Evolutionary conservation across 352 stramenopile species (phyloP), one percentile per base, ranked within the genome.

Genomic region (Phytophthora tubulina): DNA sequence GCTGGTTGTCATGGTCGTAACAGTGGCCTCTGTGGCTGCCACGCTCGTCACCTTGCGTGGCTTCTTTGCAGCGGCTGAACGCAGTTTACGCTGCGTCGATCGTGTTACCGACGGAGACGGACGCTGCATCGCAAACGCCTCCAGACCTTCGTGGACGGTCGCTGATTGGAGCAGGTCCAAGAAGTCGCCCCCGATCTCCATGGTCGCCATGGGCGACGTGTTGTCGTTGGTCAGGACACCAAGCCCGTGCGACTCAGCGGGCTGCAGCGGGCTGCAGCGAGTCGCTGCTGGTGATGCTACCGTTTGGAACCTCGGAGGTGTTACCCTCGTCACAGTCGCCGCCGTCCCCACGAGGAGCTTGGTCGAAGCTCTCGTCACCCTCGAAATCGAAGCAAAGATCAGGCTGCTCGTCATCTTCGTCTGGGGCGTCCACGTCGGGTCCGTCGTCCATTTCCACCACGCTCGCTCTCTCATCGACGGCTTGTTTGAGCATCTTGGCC

Each of bases 81-180:
- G 41, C 4, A 3, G 41, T 11, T 46, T 7, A 13, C 8, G 41
- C 14, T 46, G 41, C 10, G 41, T 46, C 10, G 41, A 46, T 60
- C 49, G 39, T 81, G 73, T 27, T 84, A 76, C 7, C 17, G 21
- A 8, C 67, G 62, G 51, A 9, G 35, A 14, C 7, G n/a, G 35
- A 48, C 35, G 33, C 13, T 33, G 51, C 8, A n/a, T 46, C 6
- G 35, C 15, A 46, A 46, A 58, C 9, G 33, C 51, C 51, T 58
- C 35, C 1, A 45, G n/a, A 15, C 8, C 35, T 15, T 58, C 51
- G 2, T 35, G 35, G n/a, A 54, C 30, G 0, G 21, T 27, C 2
- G 48, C 13, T 0, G 48, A 54, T 7, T 38, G 27, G 21, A 54
- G 21, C 13, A 54, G 30, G 27, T 36, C 48, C 44, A 6, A 11